A percentile compares a stretch with the other conserved stretches of the same genome.
Evolutionary conservation across 352 stramenopile genomes (phyloP).

Genomic region (Thalassiosira allenii): DNA sequence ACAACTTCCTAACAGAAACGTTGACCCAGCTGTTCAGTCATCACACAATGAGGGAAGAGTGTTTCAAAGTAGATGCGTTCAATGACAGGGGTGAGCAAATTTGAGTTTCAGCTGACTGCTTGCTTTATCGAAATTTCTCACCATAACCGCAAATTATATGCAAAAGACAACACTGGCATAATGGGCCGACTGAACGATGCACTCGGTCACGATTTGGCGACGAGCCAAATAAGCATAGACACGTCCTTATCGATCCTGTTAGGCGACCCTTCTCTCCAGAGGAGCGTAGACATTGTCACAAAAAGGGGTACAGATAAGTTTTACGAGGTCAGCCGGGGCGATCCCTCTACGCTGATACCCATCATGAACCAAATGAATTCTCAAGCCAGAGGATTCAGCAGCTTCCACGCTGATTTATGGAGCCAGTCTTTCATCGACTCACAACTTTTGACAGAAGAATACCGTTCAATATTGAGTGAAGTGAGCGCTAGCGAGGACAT

Average conservation of each 20-base stretch:
- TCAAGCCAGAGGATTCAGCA: conserved; percentile 27
- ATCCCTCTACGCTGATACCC: conserved; percentile 1
- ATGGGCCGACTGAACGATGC: conserved; percentile 58
- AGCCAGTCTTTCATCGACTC: conserved; percentile 44
- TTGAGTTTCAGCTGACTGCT: background rate
- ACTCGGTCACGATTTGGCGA: conserved; percentile 40
- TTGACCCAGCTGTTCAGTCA: conserved; percentile 61
- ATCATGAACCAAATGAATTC: conserved; percentile 41
- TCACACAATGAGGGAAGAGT: conserved; percentile 61
- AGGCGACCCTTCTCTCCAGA: conserved; percentile 38
- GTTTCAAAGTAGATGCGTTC: conserved; percentile 65
- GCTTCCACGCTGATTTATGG: conserved; percentile 48
- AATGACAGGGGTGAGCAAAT: conserved; percentile 20
- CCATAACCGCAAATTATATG: background rate
- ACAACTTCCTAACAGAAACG: conserved; percentile 53
- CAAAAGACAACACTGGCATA: conserved; percentile 35
- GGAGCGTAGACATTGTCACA: conserved; percentile 39
- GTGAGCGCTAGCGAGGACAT: background rate
- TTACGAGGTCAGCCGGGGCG: conserved; percentile 16
- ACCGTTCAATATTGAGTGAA: background rate
- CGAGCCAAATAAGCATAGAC: conserved; percentile 35
- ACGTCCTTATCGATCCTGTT: conserved; percentile 27
- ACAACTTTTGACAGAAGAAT: background rate
- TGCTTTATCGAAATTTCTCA: conserved; percentile 1
- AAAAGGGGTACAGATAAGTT: conserved; percentile 21